Evolutionary conservation across 352 stramenopile genomes (phyloP), one percentile per base, ranked within the genome.

Genomic region (Phytophthora pseudosyringae): DNA sequence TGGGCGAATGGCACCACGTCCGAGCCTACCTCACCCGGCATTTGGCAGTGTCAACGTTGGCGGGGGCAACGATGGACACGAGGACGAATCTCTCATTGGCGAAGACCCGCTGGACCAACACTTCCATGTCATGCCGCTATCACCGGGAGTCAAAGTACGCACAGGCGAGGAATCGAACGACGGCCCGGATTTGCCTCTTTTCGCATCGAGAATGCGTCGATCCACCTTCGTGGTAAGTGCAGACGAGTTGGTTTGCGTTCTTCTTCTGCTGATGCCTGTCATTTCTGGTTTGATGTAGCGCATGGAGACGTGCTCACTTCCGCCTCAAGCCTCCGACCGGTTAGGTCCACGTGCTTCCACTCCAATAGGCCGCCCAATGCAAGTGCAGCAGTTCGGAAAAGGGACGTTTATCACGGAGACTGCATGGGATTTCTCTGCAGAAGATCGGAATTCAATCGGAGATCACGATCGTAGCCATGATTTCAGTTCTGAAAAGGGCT

Each of bases 61-160:
- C 18, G 15, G n/a, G 3, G 12, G 10, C 26, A 16, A 35, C 18
- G 11, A 11, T 36, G 61, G 47, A 16, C 6, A 41, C 9, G 45
- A 59, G 10, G 44, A 32, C 1, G 44, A 44, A n/a, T 21, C 25
- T 7, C 25, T 66, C 2, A 61, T 65, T 33, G 35, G 50, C 16
- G 44, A 55, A 15, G 69, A 78, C 28, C 51, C 40, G 28, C 32
- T 61, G n/a, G 41, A 58, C 12, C 69, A 78, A 35, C n/a, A 60
- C 25, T 78, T 79, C n/a, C 54, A 71, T 9, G 29, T 5, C 7
- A 79, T 79, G 67, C 33, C 57, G 3, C 35, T 79, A 35, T 75
- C 71, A 10, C 67, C 71, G 6, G 71, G 71, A 0, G 71, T 79
- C 6, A 79, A 79, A 53, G 21, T 79, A 3, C 71, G 59, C 50